phyloP scores from a whole-genome alignment of 441 rosid species.

The Eutrema salsugineum region DNA sequence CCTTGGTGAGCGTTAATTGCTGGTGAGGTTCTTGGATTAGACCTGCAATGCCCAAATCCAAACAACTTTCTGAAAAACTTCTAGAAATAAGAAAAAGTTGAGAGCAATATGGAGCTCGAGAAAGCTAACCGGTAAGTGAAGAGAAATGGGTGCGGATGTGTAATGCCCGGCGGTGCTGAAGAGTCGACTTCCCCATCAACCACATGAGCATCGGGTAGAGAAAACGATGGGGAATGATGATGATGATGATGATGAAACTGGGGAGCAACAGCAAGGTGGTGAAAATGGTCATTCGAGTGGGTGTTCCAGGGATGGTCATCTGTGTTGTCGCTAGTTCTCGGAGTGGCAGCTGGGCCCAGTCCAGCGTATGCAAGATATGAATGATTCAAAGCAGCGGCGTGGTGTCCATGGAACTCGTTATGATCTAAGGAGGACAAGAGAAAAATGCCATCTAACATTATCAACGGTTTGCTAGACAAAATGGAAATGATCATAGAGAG shows the following conservation, averaged over 20 bases:
- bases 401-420: constrained; percentile 44
- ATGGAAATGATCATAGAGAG: constrained; percentile 3
- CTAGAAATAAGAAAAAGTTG: constrained; percentile 4
- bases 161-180: constrained; percentile 43
- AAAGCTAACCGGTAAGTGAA: constrained; percentile 58
- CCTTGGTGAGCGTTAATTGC: constrained; percentile 50
- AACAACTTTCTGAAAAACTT: not conserved
- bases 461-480: constrained; percentile 5
- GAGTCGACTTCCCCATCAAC: constrained; percentile 47
- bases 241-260: constrained; percentile 42
- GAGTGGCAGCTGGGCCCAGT: constrained; percentile 43
- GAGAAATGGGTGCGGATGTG: constrained; percentile 46
- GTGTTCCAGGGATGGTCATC: constrained; percentile 58
- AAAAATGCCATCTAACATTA: constrained; percentile 14
- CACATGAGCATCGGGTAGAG: constrained; percentile 40
- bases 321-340: constrained; percentile 37
- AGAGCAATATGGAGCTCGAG: constrained; percentile 8
- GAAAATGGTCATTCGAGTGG: constrained; percentile 41
- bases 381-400: constrained; percentile 46
- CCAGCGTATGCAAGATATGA: constrained; percentile 58
- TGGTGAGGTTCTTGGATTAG: constrained; percentile 49
- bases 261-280: constrained; percentile 56
- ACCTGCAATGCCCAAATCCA: constrained; percentile 36
- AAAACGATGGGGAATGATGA: constrained; percentile 40
- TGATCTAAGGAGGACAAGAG: constrained; percentile 43